phyloP scores from a whole-genome alignment of 345 rosid genomes.

The Syzygium aromaticum region DNA sequence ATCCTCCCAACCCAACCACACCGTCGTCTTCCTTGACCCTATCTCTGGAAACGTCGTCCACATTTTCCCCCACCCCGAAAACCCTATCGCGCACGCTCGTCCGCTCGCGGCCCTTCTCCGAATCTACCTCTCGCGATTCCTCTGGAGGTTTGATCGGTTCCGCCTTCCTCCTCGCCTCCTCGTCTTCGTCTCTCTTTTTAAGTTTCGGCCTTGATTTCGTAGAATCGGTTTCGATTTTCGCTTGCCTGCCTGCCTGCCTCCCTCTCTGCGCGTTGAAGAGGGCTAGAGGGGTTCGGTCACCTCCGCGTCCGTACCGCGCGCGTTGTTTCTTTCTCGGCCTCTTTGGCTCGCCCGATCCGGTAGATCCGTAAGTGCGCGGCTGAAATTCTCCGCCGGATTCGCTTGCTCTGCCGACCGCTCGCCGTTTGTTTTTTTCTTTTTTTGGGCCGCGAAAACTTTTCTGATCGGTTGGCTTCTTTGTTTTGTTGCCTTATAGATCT shows the following conservation, averaged over 20 bases:
- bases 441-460: not conserved
- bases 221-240: not conserved
- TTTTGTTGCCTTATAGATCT: not conserved
- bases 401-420: not conserved
- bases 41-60: not conserved
- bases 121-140: not conserved
- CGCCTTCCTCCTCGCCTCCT: not conserved
- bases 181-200: not conserved
- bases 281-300: not conserved
- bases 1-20: not conserved
- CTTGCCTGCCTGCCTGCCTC: not conserved
- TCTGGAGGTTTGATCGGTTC: not conserved
- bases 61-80: not conserved
- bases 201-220: not conserved
- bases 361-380: not conserved
- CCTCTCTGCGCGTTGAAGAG: not conserved
- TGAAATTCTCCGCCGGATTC: not conserved
- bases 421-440: not conserved
- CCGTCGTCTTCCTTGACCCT: no score
- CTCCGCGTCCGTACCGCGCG: not conserved
- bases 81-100: not conserved
- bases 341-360: not conserved
- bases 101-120: not conserved
- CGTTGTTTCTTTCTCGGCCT: not conserved
- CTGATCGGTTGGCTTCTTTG: not conserved